phyloP scores from a whole-genome alignment of 2,329 filamentous ascomycete species.

The Pseudogymnoascus sp. region DNA sequence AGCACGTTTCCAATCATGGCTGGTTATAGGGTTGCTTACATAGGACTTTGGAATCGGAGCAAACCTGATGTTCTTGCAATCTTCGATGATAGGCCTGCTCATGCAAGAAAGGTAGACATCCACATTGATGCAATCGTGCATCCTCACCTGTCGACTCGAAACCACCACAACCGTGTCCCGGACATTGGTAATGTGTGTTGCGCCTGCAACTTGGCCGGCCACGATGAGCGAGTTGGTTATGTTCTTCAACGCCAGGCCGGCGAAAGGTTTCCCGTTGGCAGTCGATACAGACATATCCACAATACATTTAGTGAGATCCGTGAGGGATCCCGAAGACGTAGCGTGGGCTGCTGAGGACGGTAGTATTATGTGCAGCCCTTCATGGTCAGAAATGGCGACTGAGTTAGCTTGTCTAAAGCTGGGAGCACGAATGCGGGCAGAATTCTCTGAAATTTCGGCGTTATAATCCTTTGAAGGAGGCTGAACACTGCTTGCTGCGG shows the following conservation, averaged over 20 bases:
- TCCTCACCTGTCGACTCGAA: constrained; percentile 77
- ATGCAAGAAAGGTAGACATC: constrained; percentile 75
- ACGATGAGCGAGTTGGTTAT: constrained; percentile 66
- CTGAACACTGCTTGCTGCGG: constrained; percentile 23
- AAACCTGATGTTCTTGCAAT: constrained; percentile 73
- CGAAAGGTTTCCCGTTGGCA: constrained; percentile 56
- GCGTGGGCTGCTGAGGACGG: constrained; percentile 63
- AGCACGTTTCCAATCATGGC: not conserved
- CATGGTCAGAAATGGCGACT: constrained; percentile 61
- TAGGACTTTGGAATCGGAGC: constrained; percentile 64
- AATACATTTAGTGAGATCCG: constrained; percentile 61
- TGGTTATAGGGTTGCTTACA: constrained; percentile 42
- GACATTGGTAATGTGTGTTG: constrained; percentile 75
- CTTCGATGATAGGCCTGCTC: constrained; percentile 89
- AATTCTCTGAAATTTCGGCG: constrained; percentile 41
- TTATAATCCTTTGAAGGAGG: constrained; percentile 48
- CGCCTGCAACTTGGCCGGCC: constrained; percentile 69
- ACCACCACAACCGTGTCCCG: constrained; percentile 70
- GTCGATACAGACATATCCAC: constrained; percentile 72
- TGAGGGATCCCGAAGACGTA: constrained; percentile 66
- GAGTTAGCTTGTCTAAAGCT: constrained; percentile 55
- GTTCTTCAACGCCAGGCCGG: constrained; percentile 61
- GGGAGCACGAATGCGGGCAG: constrained; percentile 46
- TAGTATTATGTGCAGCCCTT: constrained; percentile 66
- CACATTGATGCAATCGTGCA: constrained; percentile 78